These are phyloP conservation scores for Penicillium sp. DNA, from an alignment of 2,329 filamentous ascomycete species.

Conservation along the genomic window DNA sequence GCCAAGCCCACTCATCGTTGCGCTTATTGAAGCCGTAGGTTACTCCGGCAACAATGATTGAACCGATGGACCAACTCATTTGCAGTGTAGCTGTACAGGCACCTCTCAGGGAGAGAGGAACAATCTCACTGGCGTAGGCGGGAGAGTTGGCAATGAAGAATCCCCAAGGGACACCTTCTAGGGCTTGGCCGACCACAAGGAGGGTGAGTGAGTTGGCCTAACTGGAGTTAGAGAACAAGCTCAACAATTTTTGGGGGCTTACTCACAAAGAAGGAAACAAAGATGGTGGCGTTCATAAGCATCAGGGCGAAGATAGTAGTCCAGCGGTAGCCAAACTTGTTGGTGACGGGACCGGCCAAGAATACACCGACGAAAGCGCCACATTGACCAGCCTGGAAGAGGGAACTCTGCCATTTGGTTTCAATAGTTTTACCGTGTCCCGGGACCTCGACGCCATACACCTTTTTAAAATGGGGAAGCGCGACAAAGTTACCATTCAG, in stretches of 20 bases:
- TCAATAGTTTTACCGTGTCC: constrained; percentile 29
- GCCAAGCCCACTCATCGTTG: constrained; percentile 24
- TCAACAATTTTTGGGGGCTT: background rate
- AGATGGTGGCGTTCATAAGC: constrained; percentile 58
- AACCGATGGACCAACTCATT: constrained; percentile 31
- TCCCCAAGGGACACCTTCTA: constrained; percentile 31
- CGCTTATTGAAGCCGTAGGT: constrained; percentile 21
- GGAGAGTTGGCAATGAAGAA: constrained; percentile 31
- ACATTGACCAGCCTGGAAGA: constrained; percentile 54
- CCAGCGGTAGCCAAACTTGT: constrained; percentile 58
- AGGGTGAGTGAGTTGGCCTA: constrained; percentile 43
- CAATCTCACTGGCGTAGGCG: constrained; percentile 29
- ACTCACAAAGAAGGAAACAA: constrained; percentile 57
- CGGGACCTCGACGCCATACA: constrained; percentile 35
- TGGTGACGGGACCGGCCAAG: constrained; percentile 60
- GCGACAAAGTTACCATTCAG: constrained; percentile 49
- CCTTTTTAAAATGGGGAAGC: constrained; percentile 35
- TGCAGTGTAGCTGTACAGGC: constrained; percentile 27
- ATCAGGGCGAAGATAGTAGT: constrained; percentile 56
- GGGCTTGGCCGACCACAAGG: constrained; percentile 32
- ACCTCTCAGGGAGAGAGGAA: constrained; percentile 25
- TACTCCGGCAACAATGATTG: constrained; percentile 26
- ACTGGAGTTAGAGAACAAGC: background rate
- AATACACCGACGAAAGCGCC: constrained; percentile 61
- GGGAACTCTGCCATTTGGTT: constrained; percentile 53